phyloP scores from a whole-genome alignment of 768 basidiomycete species.

The Mycena leptocephala region DNA sequence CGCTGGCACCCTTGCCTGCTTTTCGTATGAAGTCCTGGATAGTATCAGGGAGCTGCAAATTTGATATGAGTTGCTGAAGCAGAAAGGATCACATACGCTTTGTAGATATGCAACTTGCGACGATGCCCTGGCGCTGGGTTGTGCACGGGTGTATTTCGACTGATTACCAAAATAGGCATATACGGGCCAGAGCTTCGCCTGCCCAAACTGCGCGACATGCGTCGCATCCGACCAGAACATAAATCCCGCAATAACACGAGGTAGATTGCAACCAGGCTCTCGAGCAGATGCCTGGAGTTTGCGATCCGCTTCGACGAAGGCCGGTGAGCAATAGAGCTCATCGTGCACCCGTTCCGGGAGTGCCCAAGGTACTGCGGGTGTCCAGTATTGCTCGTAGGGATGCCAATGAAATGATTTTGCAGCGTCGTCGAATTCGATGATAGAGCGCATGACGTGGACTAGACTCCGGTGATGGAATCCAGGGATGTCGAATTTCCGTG shows the following conservation, averaged over 20 bases:
- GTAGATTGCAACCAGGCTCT: constrained; percentile 39
- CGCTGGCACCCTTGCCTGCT: background rate
- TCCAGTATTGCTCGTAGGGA: constrained; percentile 46
- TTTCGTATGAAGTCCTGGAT: background rate
- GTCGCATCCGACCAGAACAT: constrained; percentile 44
- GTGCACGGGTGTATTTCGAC: constrained; percentile 42
- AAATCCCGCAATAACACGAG: constrained; percentile 18
- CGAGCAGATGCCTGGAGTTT: constrained; percentile 37
- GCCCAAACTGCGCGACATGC: constrained; percentile 41
- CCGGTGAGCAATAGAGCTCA: constrained; percentile 41
- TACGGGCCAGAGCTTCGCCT: constrained; percentile 40
- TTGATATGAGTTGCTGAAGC: no score
- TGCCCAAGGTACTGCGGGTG: constrained; percentile 10
- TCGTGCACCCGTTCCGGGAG: constrained; percentile 36
- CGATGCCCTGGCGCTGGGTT: constrained; percentile 37
- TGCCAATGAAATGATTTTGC: constrained; percentile 45
- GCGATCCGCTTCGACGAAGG: constrained; percentile 39
- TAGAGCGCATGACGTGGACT: constrained; percentile 23
- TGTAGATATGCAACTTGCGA: constrained; percentile 10
- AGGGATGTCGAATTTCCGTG: constrained; percentile 35
- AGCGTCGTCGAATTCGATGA: constrained; percentile 27
- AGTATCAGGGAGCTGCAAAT: constrained; percentile 10
- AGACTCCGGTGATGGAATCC: constrained; percentile 41
- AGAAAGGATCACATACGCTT: background rate
- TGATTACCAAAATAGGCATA: constrained; percentile 42